These are phyloP conservation scores for Talaromyces ruber DNA, from an alignment of 495 filamentous ascomycete genomes.

Conservation along the genomic window DNA sequence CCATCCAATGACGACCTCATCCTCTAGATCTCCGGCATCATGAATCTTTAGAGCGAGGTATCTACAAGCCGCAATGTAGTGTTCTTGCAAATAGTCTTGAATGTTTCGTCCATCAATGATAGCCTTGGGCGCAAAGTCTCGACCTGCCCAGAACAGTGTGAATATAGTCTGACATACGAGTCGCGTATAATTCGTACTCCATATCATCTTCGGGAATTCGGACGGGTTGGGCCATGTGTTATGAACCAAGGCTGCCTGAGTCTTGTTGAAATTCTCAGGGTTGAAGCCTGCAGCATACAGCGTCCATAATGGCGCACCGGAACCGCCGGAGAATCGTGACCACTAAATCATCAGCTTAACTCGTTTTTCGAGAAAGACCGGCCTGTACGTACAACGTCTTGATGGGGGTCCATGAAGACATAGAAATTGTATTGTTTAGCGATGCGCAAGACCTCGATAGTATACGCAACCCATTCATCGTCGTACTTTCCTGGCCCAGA, in stretches of 20 bases:
- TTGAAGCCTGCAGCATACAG: slow-evolving; percentile 89
- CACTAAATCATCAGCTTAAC: slow-evolving; percentile 46
- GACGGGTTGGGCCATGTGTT: slow-evolving; percentile 86
- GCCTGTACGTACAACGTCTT: slow-evolving; percentile 69
- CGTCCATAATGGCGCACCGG: slow-evolving; percentile 96
- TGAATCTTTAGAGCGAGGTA: slow-evolving; percentile 79
- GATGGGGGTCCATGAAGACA: slow-evolving; percentile 95
- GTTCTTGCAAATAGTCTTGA: slow-evolving; percentile 87
- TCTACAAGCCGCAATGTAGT: slow-evolving; percentile 70
- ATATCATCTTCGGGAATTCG: slow-evolving; percentile 96
- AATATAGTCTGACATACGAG: slow-evolving; percentile 86
- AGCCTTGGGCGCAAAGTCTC: slow-evolving; percentile 90
- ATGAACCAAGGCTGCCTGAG: slow-evolving; percentile 88
- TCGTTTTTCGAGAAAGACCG: background rate
- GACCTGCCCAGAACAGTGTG: slow-evolving; percentile 88
- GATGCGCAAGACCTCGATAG: slow-evolving; percentile 71
- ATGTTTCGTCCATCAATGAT: slow-evolving; percentile 93
- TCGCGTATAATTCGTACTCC: slow-evolving; percentile 93
- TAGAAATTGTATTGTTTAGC: slow-evolving; percentile 91
- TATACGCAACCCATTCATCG: slow-evolving; percentile 86
- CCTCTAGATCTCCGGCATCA: slow-evolving; percentile 82
- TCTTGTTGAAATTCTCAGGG: slow-evolving; percentile 72
- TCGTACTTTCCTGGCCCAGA: slow-evolving; percentile 91
- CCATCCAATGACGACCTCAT: slow-evolving; percentile 88
- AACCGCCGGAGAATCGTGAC: slow-evolving; percentile 90